These are phyloP conservation scores for Aspergillus mulundensis DNA, from an alignment of 495 filamentous ascomycete genomes.

Conservation along the genomic window DNA sequence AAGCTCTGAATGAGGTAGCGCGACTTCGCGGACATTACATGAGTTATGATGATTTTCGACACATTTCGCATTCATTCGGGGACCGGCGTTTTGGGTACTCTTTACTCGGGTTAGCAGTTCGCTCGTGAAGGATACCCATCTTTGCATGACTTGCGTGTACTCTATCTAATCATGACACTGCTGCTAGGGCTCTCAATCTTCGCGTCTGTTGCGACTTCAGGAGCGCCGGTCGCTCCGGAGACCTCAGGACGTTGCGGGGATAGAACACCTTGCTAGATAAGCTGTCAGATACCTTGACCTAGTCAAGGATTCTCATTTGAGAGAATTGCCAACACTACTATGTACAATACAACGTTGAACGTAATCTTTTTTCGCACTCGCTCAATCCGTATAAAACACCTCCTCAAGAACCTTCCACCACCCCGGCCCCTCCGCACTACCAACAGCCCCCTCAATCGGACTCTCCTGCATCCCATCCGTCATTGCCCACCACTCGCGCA, in stretches of 20 bases:
- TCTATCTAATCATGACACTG: slow-evolving; percentile 7
- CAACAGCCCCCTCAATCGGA: slow-evolving; percentile 58
- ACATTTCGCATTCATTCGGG: slow-evolving; percentile 7
- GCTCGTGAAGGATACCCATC: slow-evolving; percentile 22
- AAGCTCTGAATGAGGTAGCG: slow-evolving; percentile 26
- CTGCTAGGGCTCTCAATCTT: not conserved
- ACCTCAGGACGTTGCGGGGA: not conserved
- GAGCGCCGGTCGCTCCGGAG: slow-evolving; percentile 10
- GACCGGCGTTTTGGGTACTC: slow-evolving; percentile 17
- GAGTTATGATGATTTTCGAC: slow-evolving; percentile 20
- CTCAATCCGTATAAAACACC: slow-evolving; percentile 61
- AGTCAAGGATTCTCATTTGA: not conserved
- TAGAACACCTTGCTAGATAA: not conserved
- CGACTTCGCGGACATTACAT: slow-evolving; percentile 3
- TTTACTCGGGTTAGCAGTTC: slow-evolving; percentile 6
- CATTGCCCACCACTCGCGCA: slow-evolving; percentile 75
- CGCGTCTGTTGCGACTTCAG: slow-evolving; percentile 1
- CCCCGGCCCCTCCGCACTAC: slow-evolving; percentile 57
- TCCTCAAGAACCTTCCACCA: slow-evolving; percentile 74
- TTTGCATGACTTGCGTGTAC: slow-evolving; percentile 18
- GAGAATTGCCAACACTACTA: not conserved
- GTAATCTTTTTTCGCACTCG: not conserved
- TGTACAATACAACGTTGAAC: not conserved
- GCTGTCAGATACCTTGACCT: not conserved
- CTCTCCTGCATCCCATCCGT: slow-evolving; percentile 67